Base-by-base conservation (phyloP, 257 asterid species). In the Jaltomata sinuosa region DNA sequence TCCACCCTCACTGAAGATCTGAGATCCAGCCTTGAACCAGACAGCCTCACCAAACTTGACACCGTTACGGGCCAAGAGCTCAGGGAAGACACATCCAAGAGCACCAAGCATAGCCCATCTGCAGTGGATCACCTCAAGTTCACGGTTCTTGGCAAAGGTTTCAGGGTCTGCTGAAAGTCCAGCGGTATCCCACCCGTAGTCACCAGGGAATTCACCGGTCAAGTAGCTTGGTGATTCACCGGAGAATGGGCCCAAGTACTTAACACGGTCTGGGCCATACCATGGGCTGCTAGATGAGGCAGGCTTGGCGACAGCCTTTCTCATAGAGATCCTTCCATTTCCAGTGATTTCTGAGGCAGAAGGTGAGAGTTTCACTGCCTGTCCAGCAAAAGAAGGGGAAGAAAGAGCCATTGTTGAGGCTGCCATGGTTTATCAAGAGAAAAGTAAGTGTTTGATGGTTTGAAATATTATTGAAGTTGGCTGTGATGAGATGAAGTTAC, bases 61-160 rank as follows among this genome's bases (percentile, higher is more conserved):
- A 2, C 97, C 97, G 62, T 91, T 93, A 4, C 93, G 91, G 61
- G 95, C 86, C 89, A 92, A 84, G 3, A 93, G 94, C 90, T 93
- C 97, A 2, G 95, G 95, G 91, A 93, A 93, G 31, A 92, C 92
- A 62, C 97, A 93, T n/a, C 97, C 97, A 12, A 93, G 93, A 52
- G 97, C 97, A 68, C 97, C 93, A 11, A 93, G 94, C 97, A 93
- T 92, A 79, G 97, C 97, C 97, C 97, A 93, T 64, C 95, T 84
- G 62, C 84, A 67, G 89, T 91, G 95, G 94, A 93, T 93, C 81
- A 92, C 95, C 86, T 93, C 97, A 0, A 93, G 87, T 6, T 93
- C 95, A 6, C 94, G 92, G 92, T 93, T 92, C 92, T 89, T 93
- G 89, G 97, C 92, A 65, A 93, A 93, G 45, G 94, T 93, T 57